Evolutionary conservation across 345 rosid species (phyloP).

Genomic region (Lumnitzera littorea): DNA sequence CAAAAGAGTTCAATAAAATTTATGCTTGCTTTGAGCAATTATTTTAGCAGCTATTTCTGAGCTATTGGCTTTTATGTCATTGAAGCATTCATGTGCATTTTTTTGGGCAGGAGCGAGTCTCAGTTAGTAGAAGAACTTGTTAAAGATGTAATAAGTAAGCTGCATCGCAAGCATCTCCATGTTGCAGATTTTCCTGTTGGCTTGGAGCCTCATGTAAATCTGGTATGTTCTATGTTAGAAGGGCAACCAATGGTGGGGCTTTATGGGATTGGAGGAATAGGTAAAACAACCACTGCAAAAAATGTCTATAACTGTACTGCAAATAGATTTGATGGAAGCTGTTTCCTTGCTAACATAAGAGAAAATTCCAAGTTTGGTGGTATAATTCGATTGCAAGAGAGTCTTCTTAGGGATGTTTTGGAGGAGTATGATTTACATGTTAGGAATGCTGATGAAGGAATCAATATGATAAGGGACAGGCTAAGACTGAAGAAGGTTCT

Average conservation of each 20-base stretch:
- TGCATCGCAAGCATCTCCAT: background rate
- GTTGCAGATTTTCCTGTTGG: conserved; percentile 5
- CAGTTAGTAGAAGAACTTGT: too few relatives aligned
- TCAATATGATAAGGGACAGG: background rate
- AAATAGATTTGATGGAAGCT: conserved; percentile 17
- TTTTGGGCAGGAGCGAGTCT: too few relatives aligned
- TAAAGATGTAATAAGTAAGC: too few relatives aligned
- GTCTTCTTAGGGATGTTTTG: conserved; percentile 8
- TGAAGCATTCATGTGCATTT: too few relatives aligned
- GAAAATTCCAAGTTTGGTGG: conserved; percentile 1
- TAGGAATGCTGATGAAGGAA: background rate
- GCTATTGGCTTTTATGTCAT: too few relatives aligned
- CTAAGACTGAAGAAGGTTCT: conserved; percentile 8
- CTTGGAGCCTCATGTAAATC: background rate
- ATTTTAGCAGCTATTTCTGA: too few relatives aligned
- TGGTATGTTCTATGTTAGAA: background rate
- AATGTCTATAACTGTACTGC: conserved; percentile 14
- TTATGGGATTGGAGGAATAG: conserved; percentile 6
- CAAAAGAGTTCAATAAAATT: too few relatives aligned
- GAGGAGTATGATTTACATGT: background rate
- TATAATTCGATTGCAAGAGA: conserved; percentile 7
- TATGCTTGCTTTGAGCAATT: too few relatives aligned
- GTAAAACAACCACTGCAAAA: conserved; percentile 15
- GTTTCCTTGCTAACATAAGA: conserved; percentile 29
- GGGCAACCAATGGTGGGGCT: conserved; percentile 7